Conservation (phyloP, 2,329 filamentous ascomycete genomes). For the Furcasterigmium sp. region DNA sequence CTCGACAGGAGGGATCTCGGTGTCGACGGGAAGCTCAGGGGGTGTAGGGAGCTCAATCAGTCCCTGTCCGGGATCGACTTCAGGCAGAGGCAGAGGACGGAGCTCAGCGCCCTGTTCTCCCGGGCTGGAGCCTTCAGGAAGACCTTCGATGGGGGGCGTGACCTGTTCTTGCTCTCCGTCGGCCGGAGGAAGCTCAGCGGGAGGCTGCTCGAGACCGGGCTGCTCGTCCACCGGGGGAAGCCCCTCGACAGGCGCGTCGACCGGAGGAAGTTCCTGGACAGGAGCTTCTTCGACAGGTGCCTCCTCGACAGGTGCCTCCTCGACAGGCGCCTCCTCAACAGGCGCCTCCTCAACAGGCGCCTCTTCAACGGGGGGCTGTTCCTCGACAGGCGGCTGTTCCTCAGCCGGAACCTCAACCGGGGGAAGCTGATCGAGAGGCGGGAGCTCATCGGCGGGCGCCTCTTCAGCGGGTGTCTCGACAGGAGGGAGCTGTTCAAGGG, state of each 20-base stretch:
- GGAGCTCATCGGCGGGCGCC: neutral
- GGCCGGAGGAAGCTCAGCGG: neutral
- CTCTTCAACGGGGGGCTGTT: neutral
- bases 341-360: neutral
- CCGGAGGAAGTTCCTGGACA: neutral
- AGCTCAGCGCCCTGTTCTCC: conserved; percentile 3
- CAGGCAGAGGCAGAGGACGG: neutral
- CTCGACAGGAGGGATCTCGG: neutral
- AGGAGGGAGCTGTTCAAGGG: neutral
- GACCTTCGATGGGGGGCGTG: neutral
- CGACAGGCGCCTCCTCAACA: neutral
- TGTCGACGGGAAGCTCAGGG: neutral
- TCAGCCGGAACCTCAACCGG: neutral
- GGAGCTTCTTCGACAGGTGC: neutral
- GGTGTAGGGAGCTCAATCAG: no score
- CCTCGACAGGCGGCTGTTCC: neutral
- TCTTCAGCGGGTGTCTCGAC: neutral
- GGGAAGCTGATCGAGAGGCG: neutral
- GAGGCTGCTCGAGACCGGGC: neutral
- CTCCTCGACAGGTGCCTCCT: neutral
- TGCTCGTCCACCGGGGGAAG: neutral
- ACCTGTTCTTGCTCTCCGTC: neutral
- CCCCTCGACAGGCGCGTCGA: neutral
- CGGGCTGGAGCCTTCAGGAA: neutral
- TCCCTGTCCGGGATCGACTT: no score